Evolutionary conservation across 2,329 filamentous ascomycete genomes (phyloP).

Genomic region (Gaeumannomyces tritici): DNA sequence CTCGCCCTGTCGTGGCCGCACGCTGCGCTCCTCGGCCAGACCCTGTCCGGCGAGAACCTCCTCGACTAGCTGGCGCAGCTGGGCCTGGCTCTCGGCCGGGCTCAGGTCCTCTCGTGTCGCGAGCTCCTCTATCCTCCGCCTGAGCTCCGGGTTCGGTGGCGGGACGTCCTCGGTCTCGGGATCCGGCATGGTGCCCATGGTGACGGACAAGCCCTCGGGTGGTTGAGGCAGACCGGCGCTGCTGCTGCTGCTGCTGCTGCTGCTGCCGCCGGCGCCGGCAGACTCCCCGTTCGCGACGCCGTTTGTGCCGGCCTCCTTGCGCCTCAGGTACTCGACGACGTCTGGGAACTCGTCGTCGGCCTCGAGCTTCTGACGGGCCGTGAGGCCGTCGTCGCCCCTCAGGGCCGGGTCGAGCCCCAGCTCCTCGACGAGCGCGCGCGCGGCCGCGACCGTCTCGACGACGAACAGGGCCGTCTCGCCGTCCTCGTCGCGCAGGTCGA

Average conservation of each 20-base stretch:
- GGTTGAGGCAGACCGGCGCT: conserved; percentile 46
- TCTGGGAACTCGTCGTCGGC: conserved; percentile 69
- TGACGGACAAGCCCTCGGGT: conserved; percentile 69
- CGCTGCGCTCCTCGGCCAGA: conserved; percentile 52
- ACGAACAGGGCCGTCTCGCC: conserved; percentile 91
- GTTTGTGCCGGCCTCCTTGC: conserved; percentile 17
- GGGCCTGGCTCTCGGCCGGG: conserved; percentile 67
- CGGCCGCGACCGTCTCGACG: conserved; percentile 72
- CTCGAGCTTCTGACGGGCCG: conserved; percentile 70
- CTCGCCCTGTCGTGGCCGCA: conserved; percentile 51
- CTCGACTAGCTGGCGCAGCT: conserved; percentile 68
- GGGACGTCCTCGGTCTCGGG: conserved; percentile 42
- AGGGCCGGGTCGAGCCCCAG: conserved; percentile 58
- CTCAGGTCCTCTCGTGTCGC: conserved; percentile 78
- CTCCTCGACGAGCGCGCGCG: conserved; percentile 73
- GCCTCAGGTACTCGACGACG: conserved; percentile 60
- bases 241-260: no score
- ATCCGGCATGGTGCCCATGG: conserved; percentile 64
- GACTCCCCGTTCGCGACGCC: conserved; percentile 12
- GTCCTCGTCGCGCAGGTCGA: conserved; percentile 82
- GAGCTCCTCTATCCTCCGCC: conserved; percentile 78
- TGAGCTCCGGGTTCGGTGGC: conserved; percentile 72
- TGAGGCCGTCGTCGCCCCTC: conserved; percentile 65
- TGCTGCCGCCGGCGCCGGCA: no score
- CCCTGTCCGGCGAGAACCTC: conserved; percentile 67